A percentile compares a stretch with the other conserved stretches of the same genome.
Conservation (phyloP, 2,329 filamentous ascomycete species). For the Chrysoporthe austroafricana region DNA sequence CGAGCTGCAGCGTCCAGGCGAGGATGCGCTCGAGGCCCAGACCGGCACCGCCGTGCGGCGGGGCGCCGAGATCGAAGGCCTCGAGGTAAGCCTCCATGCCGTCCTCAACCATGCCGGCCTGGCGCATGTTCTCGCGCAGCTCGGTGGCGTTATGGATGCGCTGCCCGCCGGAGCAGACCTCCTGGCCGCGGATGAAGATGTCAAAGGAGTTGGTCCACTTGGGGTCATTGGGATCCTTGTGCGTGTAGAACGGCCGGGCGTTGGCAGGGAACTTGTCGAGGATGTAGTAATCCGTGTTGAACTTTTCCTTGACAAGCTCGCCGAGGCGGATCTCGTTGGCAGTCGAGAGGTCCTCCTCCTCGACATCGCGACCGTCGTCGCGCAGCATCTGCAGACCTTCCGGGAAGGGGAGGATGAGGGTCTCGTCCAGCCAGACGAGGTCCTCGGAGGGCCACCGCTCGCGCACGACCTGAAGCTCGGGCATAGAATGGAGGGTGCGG, state of each 20-base stretch:
- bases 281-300: conserved; percentile 88
- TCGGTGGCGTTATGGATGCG: conserved; percentile 82
- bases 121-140: conserved; percentile 77
- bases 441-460: conserved; percentile 85
- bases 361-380: conserved; percentile 72
- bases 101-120: conserved; percentile 74
- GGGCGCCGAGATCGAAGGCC: conserved; percentile 85
- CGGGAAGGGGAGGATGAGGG: conserved; percentile 77
- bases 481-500: conserved; percentile 59
- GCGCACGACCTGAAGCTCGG: conserved; percentile 79
- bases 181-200: conserved; percentile 90
- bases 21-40: conserved; percentile 88
- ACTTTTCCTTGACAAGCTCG: conserved; percentile 82
- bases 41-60: conserved; percentile 87
- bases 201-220: conserved; percentile 89
- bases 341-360: conserved; percentile 81
- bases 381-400: conserved; percentile 83
- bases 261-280: conserved; percentile 89
- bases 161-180: conserved; percentile 90
- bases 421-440: conserved; percentile 84
- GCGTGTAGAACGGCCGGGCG: conserved; percentile 89
- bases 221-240: conserved; percentile 75
- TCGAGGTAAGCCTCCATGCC: conserved; percentile 89
- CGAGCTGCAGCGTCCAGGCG: conserved; percentile 82
- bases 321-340: conserved; percentile 86